phyloP scores from a whole-genome alignment of 2,329 filamentous ascomycete species.

The Mariannaea elegans region DNA sequence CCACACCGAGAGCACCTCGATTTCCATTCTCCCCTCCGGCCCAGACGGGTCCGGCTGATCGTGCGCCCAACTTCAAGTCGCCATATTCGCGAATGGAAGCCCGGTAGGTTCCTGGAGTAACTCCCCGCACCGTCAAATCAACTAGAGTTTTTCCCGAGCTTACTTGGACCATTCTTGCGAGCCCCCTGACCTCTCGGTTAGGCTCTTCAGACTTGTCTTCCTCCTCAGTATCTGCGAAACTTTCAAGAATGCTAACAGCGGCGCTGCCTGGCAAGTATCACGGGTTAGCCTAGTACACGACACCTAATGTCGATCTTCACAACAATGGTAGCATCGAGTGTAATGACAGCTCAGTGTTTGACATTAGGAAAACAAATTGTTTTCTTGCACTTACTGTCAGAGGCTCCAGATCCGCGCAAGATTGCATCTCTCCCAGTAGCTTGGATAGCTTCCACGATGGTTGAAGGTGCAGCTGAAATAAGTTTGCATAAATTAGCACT shows the following conservation, averaged over 20 bases:
- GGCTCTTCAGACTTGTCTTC: conserved; percentile 53
- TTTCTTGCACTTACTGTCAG: conserved; percentile 74
- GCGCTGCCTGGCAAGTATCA: conserved; percentile 68
- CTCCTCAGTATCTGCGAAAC: conserved; percentile 68
- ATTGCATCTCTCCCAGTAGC: conserved; percentile 93
- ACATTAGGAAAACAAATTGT: conserved; percentile 1
- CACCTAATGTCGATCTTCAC: background rate
- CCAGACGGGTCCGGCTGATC: conserved; percentile 87
- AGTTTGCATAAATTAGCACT: conserved; percentile 9
- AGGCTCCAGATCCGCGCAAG: conserved; percentile 84
- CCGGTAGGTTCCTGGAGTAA: conserved; percentile 82
- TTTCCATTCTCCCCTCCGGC: conserved; percentile 59
- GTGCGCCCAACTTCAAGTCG: conserved; percentile 85
- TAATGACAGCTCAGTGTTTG: background rate
- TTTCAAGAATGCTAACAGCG: conserved; percentile 96
- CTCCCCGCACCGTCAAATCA: conserved; percentile 85
- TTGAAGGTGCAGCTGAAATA: conserved; percentile 77
- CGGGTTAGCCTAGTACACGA: conserved; percentile 19
- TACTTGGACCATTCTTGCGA: conserved; percentile 95
- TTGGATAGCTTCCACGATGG: conserved; percentile 89
- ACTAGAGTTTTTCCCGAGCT: conserved; percentile 80
- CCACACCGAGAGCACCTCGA: conserved; percentile 71
- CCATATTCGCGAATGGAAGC: conserved; percentile 88
- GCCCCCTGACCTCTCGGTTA: conserved; percentile 75
- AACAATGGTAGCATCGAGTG: background rate